Evolutionary conservation across 306 rosid species (phyloP).

Genomic region (Cucurbita moschata): DNA sequence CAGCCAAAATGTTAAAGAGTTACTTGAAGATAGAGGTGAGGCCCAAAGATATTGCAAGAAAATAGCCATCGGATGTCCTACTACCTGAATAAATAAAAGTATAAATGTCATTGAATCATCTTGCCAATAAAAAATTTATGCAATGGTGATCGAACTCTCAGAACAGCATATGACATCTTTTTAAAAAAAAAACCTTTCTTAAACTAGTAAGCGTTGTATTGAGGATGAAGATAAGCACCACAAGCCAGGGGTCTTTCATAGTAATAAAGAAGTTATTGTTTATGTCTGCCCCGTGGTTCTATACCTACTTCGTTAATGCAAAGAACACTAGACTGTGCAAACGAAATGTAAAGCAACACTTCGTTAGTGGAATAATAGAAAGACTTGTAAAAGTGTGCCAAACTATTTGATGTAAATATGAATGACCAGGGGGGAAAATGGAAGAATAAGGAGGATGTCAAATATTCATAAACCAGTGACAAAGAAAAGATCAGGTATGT

Average conservation of each 20-base stretch:
- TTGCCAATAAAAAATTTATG: background rate
- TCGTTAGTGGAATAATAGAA: background rate
- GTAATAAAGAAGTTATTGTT: background rate
- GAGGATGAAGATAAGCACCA: background rate
- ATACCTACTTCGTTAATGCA: background rate
- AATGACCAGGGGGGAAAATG: background rate
- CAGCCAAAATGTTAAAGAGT: conserved; percentile 16
- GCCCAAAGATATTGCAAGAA: conserved; percentile 79
- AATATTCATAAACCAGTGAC: background rate
- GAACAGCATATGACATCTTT: background rate
- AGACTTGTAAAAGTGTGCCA: background rate
- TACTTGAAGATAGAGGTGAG: conserved; percentile 72
- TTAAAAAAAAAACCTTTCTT: background rate
- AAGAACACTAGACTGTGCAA: background rate
- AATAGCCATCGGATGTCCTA: conserved; percentile 48
- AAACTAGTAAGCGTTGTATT: background rate
- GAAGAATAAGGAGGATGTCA: background rate
- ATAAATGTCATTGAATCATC: background rate
- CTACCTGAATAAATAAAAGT: conserved; percentile 38
- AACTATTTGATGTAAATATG: background rate
- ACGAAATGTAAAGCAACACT: background rate
- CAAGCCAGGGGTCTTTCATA: background rate
- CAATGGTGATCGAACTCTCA: background rate
- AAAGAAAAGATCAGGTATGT: background rate
- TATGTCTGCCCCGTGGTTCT: background rate